A percentile compares a stretch with the other conserved stretches of the same genome.
phyloP scores from a whole-genome alignment of 1,284 basidiomycete genomes.

The Irpex sp. region DNA sequence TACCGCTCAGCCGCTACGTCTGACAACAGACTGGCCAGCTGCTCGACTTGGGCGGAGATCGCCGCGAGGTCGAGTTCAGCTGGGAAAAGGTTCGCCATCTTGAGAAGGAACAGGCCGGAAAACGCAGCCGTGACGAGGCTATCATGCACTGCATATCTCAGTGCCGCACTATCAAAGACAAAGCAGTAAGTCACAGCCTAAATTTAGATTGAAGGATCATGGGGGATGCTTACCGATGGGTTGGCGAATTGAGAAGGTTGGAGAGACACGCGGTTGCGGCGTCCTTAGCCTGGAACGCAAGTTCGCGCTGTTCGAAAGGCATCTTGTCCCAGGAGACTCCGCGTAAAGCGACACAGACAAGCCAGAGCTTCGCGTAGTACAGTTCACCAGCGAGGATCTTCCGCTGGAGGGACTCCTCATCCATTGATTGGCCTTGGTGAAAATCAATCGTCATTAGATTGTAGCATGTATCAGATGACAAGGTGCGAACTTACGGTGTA shows the following conservation, averaged over 20 bases:
- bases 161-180: constrained; percentile 54
- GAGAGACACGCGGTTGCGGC: constrained; percentile 82
- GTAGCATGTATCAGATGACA: not conserved
- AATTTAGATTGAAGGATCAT: not conserved
- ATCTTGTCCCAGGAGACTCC: constrained; percentile 94
- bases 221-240: constrained; percentile 56
- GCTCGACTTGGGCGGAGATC: constrained; percentile 79
- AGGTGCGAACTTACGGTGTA: constrained; percentile 56
- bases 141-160: constrained; percentile 90
- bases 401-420: constrained; percentile 79
- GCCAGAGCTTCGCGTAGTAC: constrained; percentile 90
- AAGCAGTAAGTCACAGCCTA: not conserved
- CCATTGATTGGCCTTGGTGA: constrained; percentile 65
- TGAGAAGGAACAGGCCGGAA: constrained; percentile 88
- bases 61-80: constrained; percentile 71
- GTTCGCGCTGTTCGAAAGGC: constrained; percentile 88
- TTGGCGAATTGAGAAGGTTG: constrained; percentile 74
- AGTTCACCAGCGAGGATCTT: constrained; percentile 86
- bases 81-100: constrained; percentile 87
- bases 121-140: constrained; percentile 90
- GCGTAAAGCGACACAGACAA: constrained; percentile 87
- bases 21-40: constrained; percentile 76
- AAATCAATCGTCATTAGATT: not conserved
- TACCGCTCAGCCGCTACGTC: constrained; percentile 86
- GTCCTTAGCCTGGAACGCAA: constrained; percentile 92